A percentile compares a stretch with the other conserved stretches of the same genome.
Evolutionary conservation across 2,329 filamentous ascomycete genomes (phyloP).

Genomic region (Aspergillus intermedius): DNA sequence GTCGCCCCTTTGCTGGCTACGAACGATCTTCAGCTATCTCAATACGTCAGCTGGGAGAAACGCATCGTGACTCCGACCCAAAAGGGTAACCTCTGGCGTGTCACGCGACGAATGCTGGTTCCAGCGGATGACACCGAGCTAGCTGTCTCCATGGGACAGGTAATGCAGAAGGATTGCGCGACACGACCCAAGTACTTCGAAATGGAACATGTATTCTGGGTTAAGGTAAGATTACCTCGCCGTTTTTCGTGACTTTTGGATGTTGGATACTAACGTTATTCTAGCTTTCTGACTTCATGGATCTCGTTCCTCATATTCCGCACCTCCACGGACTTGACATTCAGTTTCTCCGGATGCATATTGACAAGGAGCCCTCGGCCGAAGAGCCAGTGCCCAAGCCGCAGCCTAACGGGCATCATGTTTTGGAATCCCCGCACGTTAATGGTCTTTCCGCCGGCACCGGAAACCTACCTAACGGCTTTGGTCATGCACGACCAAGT

Average conservation of each 20-base stretch:
- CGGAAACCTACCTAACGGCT: slow-evolving; percentile 31
- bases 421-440: slow-evolving; percentile 13
- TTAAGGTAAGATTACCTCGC: slow-evolving; percentile 33
- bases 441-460: slow-evolving; percentile 16
- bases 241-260: neutral
- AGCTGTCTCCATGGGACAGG: slow-evolving; percentile 31
- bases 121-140: slow-evolving; percentile 34
- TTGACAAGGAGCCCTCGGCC: slow-evolving; percentile 30
- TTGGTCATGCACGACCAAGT: slow-evolving; percentile 30
- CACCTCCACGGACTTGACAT: slow-evolving; percentile 40
- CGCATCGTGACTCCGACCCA: slow-evolving; percentile 38
- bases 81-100: slow-evolving; percentile 42
- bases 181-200: slow-evolving; percentile 43
- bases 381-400: slow-evolving; percentile 9
- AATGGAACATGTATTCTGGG: slow-evolving; percentile 47
- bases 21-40: slow-evolving; percentile 44
- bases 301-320: slow-evolving; percentile 42
- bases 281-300: slow-evolving; percentile 45
- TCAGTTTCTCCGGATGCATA: slow-evolving; percentile 35
- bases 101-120: slow-evolving; percentile 41
- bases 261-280: neutral
- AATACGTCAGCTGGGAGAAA: slow-evolving; percentile 44
- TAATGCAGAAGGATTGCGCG: slow-evolving; percentile 37
- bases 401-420: slow-evolving; percentile 29
- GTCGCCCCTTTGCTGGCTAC: slow-evolving; percentile 44